phyloP scores from a whole-genome alignment of 1,139 yeast species.

The Blastobotrys buckinghamii region DNA sequence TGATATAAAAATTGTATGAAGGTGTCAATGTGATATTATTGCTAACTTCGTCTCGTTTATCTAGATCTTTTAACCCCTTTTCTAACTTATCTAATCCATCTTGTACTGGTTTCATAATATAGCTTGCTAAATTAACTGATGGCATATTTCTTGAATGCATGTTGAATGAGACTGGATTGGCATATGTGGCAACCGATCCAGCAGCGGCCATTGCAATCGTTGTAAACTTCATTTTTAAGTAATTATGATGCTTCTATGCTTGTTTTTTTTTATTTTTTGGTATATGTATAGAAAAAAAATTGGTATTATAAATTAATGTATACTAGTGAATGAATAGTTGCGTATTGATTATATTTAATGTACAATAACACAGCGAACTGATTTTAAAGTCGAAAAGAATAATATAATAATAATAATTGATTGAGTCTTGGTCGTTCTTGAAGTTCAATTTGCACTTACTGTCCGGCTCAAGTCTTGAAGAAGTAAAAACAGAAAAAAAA shows the following conservation, averaged over 20 bases:
- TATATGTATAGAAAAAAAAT: background rate
- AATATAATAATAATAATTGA: no score
- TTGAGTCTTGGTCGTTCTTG: slow-evolving; percentile 1
- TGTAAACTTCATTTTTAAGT: background rate
- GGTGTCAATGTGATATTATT: slow-evolving; percentile 19
- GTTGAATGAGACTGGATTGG: slow-evolving; percentile 6
- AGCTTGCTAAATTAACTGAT: slow-evolving; percentile 3
- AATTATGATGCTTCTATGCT: background rate
- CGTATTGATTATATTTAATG: no score
- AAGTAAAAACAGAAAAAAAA: background rate
- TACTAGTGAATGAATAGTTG: background rate
- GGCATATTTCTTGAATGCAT: slow-evolving; percentile 6
- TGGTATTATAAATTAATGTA: background rate
- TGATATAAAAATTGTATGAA: slow-evolving; percentile 29
- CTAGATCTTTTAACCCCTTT: background rate
- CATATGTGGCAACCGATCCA: background rate
- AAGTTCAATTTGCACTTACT: background rate
- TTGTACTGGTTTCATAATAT: slow-evolving; percentile 4
- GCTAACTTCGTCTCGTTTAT: background rate
- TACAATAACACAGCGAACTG: no score
- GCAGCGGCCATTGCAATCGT: background rate
- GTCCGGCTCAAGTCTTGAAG: background rate
- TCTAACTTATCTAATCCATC: background rate
- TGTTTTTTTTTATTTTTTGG: background rate
- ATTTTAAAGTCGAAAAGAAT: no score